These are phyloP conservation scores for Ogataea saltuana DNA, from an alignment of 805 yeast species.

Conservation along the genomic window DNA sequence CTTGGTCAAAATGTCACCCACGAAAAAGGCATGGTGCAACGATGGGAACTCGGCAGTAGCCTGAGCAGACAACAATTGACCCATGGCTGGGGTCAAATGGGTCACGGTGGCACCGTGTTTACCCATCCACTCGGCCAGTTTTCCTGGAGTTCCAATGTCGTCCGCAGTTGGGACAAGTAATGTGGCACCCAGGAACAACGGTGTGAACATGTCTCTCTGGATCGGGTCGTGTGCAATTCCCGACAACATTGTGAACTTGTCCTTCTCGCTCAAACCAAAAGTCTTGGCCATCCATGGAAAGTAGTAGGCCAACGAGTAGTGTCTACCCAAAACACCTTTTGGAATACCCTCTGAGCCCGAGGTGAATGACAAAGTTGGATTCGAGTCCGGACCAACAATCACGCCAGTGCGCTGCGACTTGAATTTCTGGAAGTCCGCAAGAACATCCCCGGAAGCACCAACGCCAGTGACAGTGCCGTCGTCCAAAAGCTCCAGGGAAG, in stretches of 20 bases:
- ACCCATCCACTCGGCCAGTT: constrained; percentile 96
- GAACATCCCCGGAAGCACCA: constrained; percentile 28
- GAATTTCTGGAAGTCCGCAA: constrained; percentile 46
- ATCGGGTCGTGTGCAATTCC: constrained; percentile 99
- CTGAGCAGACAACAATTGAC: constrained; percentile 93
- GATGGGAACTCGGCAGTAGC: constrained; percentile 84
- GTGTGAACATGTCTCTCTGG: constrained; percentile 99
- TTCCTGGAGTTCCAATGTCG: constrained; percentile 98
- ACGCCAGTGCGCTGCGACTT: constrained; percentile 76
- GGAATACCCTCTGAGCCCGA: constrained; percentile 99
- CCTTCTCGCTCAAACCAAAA: constrained; percentile 74
- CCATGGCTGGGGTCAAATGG: constrained; percentile 99
- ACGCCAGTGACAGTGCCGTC: constrained; percentile 76
- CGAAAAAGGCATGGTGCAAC: constrained; percentile 95
- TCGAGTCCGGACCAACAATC: constrained; percentile 94
- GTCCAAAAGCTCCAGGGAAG: constrained; percentile 73
- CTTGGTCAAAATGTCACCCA: constrained; percentile 95
- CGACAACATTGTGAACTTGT: constrained; percentile 93
- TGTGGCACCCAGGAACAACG: constrained; percentile 92
- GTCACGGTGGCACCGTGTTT: constrained; percentile 91
- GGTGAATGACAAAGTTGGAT: constrained; percentile 95
- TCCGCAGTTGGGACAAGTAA: constrained; percentile 92
- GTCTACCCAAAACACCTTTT: constrained; percentile 98
- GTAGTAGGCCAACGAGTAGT: constrained; percentile 92
- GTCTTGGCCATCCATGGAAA: constrained; percentile 98